Evolutionary conservation across 768 basidiomycete species (phyloP).

Genomic region (Suillus hirtellus): DNA sequence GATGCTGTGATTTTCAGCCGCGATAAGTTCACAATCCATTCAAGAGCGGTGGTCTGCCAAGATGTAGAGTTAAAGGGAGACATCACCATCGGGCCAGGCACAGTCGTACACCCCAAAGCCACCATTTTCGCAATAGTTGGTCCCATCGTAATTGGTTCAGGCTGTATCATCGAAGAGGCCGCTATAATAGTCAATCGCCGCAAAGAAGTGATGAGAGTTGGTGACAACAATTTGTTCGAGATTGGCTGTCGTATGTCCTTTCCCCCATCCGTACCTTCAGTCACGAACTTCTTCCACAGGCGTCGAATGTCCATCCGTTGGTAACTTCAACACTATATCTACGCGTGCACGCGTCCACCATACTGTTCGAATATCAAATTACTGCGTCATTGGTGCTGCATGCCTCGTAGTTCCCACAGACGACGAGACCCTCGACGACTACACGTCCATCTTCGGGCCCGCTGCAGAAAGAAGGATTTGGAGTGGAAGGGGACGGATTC

Average conservation of each 20-base stretch:
- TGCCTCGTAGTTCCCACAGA: conserved; percentile 79
- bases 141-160: conserved; percentile 84
- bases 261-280: conserved; percentile 4
- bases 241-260: conserved; percentile 81
- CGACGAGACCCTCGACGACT: conserved; percentile 77
- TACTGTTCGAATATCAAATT: conserved; percentile 73
- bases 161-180: conserved; percentile 91
- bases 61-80: conserved; percentile 95
- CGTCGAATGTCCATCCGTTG: conserved; percentile 83
- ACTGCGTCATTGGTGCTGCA: conserved; percentile 81
- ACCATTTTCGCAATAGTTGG: conserved; percentile 91
- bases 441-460: conserved; percentile 82
- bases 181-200: conserved; percentile 89
- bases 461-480: conserved; percentile 73
- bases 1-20: conserved; percentile 49
- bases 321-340: conserved; percentile 83
- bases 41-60: conserved; percentile 87
- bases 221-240: conserved; percentile 92
- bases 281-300: conserved; percentile 44
- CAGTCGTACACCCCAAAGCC: conserved; percentile 91
- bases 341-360: conserved; percentile 84
- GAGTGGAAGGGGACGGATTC: conserved; percentile 83
- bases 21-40: conserved; percentile 88
- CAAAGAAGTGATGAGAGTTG: conserved; percentile 90
- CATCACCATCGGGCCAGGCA: conserved; percentile 90